Conservation (phyloP, 2,329 filamentous ascomycete species). For the Herpotrichia juniperi region DNA sequence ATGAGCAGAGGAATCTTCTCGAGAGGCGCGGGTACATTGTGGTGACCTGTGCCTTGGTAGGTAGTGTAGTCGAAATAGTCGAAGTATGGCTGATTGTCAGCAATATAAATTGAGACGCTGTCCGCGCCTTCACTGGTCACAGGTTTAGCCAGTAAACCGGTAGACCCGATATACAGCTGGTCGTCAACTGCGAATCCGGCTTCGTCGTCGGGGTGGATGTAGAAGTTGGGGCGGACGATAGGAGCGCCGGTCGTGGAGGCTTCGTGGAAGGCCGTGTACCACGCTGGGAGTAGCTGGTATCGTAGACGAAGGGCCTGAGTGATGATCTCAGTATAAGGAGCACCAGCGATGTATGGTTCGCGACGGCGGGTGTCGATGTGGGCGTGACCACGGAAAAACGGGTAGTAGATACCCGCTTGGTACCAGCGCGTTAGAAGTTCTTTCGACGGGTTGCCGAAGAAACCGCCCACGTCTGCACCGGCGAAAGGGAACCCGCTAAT, state of each 20-base stretch:
- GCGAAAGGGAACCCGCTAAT: conserved; percentile 93
- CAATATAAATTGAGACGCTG: conserved; percentile 81
- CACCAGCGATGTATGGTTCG: conserved; percentile 86
- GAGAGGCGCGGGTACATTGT: conserved; percentile 77
- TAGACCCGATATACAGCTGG: conserved; percentile 88
- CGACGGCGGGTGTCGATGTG: conserved; percentile 95
- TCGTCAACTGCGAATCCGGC: conserved; percentile 87
- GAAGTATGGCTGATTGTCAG: conserved; percentile 88
- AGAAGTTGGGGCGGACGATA: conserved; percentile 91
- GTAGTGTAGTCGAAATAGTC: conserved; percentile 90
- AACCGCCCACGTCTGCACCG: conserved; percentile 94
- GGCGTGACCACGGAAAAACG: conserved; percentile 96
- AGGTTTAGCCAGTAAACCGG: conserved; percentile 90
- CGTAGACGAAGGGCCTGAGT: conserved; percentile 85
- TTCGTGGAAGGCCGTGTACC: conserved; percentile 97
- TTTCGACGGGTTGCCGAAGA: conserved; percentile 95
- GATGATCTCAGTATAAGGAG: conserved; percentile 85
- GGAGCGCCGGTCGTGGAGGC: conserved; percentile 83
- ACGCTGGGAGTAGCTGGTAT: conserved; percentile 87
- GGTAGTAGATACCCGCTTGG: conserved; percentile 94
- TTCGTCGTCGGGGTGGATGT: conserved; percentile 86
- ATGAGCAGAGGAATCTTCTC: conserved; percentile 89
- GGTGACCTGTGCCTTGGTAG: conserved; percentile 74
- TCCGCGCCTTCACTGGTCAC: conserved; percentile 78
- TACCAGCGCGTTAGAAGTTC: conserved; percentile 95